A percentile compares a stretch with the other conserved stretches of the same genome.
Conservation (phyloP, 768 basidiomycete species). For the Boletus rufocinnamomeus region DNA sequence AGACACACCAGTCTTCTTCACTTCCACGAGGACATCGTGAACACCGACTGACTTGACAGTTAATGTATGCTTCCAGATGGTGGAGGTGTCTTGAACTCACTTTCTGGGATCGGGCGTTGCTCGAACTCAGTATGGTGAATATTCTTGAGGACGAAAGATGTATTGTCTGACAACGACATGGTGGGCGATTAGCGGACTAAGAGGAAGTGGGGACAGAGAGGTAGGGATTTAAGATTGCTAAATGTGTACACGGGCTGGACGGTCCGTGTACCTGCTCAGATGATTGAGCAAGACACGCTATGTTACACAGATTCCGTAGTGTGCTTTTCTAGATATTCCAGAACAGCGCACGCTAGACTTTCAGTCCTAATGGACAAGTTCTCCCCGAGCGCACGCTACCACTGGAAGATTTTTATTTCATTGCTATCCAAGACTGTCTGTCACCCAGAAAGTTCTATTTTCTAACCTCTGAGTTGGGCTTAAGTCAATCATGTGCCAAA, state of each 20-base stretch:
- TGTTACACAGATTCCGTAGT: no score
- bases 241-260: slow-evolving; percentile 8
- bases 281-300: neutral
- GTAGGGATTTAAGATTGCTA: neutral
- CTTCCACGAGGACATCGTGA: slow-evolving; percentile 82
- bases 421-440: neutral
- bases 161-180: slow-evolving; percentile 65
- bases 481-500: no score
- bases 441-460: neutral
- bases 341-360: neutral
- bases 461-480: neutral
- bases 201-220: neutral
- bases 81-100: slow-evolving; percentile 38
- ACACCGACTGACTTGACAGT: slow-evolving; percentile 50
- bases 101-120: slow-evolving; percentile 70
- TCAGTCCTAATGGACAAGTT: neutral
- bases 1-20: slow-evolving; percentile 86
- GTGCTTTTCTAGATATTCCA: no score
- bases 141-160: slow-evolving; percentile 73
- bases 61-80: slow-evolving; percentile 3
- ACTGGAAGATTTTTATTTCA: neutral
- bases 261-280: slow-evolving; percentile 10
- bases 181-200: slow-evolving; percentile 11
- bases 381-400: neutral
- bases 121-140: slow-evolving; percentile 72